Evolutionary conservation across 2,329 filamentous ascomycete genomes (phyloP), one percentile per base, ranked within the genome.

Genomic region (Lizonia empirigonia): DNA sequence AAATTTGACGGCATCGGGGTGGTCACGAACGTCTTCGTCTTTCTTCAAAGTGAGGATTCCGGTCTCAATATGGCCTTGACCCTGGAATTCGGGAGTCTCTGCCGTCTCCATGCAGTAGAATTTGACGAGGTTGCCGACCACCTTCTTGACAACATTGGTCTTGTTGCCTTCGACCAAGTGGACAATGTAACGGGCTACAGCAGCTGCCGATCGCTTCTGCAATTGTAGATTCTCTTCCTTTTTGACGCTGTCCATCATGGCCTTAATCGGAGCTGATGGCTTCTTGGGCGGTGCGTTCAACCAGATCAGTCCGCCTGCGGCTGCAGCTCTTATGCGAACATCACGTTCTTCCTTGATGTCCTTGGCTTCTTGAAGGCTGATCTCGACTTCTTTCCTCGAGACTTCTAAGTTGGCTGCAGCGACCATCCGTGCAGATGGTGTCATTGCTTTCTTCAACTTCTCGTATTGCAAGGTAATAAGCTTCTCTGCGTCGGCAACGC

Each of bases 101-200:
- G 94, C 93, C 1, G 95, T 96, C 70, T 99, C 94, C 66, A 97
- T 91, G 68, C 94, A 99, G 58, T 91, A 96, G 74, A 97, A 99
- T 69, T 97, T 97, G 76, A 96, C 90, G 44, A 99, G 76, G 68
- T 99, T 99, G 37, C 90, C 87, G 22, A 97, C 92, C 12, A 99
- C 89, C 76, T 99, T 99, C 72, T 97, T 92, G 13, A 94, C 92
- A 10, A 95, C 91, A 13, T 87, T 91, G 49, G 87, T 84, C 55
- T 93, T 89, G 30, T 90, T 88, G 47, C 85, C 85, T 33, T 85
- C 83, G 4, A 91, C 91, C 64, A 97, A 94, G 18, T 94, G 81
- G 59, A 90, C 86, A n/a, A 99, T 87, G 16, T 97, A 84, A 30
- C 83, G 84, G 5, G 91, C 90, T 44, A 99, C 89, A 3, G 91